Evolutionary conservation across 2,329 filamentous ascomycete species (phyloP), one percentile per base, ranked within the genome.

Genomic region (Aspergillus ruber): DNA sequence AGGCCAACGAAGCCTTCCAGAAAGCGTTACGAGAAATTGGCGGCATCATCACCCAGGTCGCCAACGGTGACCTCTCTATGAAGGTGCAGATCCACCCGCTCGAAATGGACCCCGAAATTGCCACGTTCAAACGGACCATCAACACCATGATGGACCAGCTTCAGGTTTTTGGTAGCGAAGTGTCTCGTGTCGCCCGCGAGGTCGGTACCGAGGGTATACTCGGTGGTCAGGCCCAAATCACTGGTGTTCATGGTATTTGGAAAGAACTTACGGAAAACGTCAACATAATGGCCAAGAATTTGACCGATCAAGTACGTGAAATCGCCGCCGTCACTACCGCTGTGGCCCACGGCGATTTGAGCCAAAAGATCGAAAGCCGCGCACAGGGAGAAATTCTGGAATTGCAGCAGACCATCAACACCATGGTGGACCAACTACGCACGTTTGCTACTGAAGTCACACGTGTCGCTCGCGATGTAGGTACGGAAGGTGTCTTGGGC

Each of bases 81-180:
- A 95, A 95, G 73, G 91, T 96, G 54, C 83, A 91, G 62, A 94
- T 97, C 68, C 93, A 96, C 66, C 87, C 88, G 3, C 85, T 94
- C 56, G 91, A 97, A 74, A 93, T 96, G 85, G 91, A 97, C 76
- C 90, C 90, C 23, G 91, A 97, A 77, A 97, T 97, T 63, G 93
- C 90, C 23, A 90, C 89, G 8, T 97, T 97, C 77, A 97, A 97
- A 74, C 85, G 89, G 61, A 96, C 91, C 52, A 97, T 97, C 74
- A 97, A 97, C 68, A 94, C 88, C 57, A 97, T 97, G 91, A 95
- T 97, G 82, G 91, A 97, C 65, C 91, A 96, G 70, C 79, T 97
- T 50, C 90, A 96, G 66, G 88, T 94, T 50, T 97, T 97, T 69
- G 91, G 91, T 55, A 94, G 88, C 69, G 90, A 97, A 73, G 91